These are phyloP conservation scores for Salvia splendens DNA, from an alignment of 257 asterid species.

Conservation along the genomic window DNA sequence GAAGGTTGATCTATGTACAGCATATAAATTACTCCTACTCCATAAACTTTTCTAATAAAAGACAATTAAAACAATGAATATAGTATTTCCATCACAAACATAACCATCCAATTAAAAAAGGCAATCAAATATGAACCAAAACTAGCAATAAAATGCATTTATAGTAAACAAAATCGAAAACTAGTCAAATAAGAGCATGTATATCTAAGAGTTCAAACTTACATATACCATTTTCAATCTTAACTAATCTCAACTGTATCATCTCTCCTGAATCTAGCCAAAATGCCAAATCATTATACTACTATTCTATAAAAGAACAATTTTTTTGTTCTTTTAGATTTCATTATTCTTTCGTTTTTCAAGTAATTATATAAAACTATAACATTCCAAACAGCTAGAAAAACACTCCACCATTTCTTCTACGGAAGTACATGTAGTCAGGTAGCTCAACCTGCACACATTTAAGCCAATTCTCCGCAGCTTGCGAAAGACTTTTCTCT, in stretches of 20 bases:
- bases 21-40: too few species aligned
- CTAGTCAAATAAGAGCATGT: conserved; percentile 1
- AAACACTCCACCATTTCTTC: conserved; percentile 44
- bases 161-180: neutral
- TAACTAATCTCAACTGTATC: conserved; percentile 30
- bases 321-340: neutral
- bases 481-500: conserved; percentile 56
- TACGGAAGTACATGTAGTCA: conserved; percentile 67
- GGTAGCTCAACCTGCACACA: conserved; percentile 55
- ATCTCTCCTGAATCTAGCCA: conserved; percentile 19
- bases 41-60: neutral
- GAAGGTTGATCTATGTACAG: too few species aligned
- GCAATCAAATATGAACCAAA: neutral
- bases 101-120: neutral
- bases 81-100: neutral
- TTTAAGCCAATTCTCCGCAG: conserved; percentile 67
- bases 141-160: neutral
- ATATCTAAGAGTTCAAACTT: conserved; percentile 29
- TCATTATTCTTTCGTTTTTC: neutral
- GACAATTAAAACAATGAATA: neutral
- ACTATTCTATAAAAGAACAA: conserved; percentile 35
- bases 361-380: conserved; percentile 36
- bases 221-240: conserved; percentile 30
- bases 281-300: conserved; percentile 28
- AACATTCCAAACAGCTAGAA: conserved; percentile 29